Base-by-base conservation (phyloP, 2,329 filamentous ascomycete species). In the Zasmidium citrigriseum region DNA sequence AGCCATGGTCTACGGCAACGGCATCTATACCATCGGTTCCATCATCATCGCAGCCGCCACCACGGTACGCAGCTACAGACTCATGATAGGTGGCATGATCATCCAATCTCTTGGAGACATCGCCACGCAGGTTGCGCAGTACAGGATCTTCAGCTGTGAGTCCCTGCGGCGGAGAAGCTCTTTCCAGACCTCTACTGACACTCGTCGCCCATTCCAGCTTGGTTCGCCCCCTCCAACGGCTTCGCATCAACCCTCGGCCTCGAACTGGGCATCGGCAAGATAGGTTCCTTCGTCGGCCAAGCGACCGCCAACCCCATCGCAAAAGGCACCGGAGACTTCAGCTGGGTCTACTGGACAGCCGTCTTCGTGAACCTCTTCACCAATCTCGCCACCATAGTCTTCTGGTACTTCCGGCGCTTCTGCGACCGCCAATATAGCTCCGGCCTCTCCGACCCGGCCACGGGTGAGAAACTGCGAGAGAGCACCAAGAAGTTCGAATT, bases 301-400 rank as follows among this genome's bases (percentile, higher is more conserved):
- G 78, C 83, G 0, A 83, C 83, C 0, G 83, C 84, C 2, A 87
- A 87, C 47, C 75, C 85, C 21, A 86, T 86, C 23, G 78, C 83
- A 0, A 77, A 82, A 63, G 82, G 80, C 12, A 83, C 81, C 0
- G 83, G 84, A 0, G 78, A 87, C 64, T 87, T 87, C 47, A 80
- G 80, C 53, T 87, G 84, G 83, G 82, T 83, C 0, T 87, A 82
- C 65, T 87, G 85, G 85, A 80, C 80, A 10, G 78, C 81, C 0
- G 83, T 87, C 0, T 83, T 85, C 64, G 86, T 87, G 82, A 86
- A 87, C 58, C 57, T 87, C 2, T 87, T 87, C 61, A 86, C 84
- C 9, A 87, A 87, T 54, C 66, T 79, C 0, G 76, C 79, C 1
- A 86, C 83, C 0, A 53, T 78, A 0, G 70, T 75, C 10, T 87